Conservation (phyloP, 2,329 filamentous ascomycete species). For the Blumeria graminis region DNA sequence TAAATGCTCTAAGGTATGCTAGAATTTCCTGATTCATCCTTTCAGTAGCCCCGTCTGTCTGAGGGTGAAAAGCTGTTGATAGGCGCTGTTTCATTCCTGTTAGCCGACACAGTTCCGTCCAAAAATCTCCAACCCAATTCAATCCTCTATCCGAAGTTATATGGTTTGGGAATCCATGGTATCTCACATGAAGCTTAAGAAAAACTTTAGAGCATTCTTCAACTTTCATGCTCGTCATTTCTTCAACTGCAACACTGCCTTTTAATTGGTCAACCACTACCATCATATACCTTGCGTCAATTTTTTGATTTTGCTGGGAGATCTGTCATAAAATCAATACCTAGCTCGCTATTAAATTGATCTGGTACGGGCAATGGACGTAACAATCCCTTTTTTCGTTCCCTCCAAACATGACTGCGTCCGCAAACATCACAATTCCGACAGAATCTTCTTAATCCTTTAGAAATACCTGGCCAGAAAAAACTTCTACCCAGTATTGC, state of each 20-base stretch:
- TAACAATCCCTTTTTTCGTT: background rate
- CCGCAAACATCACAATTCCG: background rate
- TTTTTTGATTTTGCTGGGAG: background rate
- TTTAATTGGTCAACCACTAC: background rate
- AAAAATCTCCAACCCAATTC: background rate
- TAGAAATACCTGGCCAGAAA: background rate
- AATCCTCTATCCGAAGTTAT: background rate
- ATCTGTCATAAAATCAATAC: background rate
- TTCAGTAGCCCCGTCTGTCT: background rate
- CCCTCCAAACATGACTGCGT: too few relatives aligned
- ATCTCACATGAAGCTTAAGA: background rate
- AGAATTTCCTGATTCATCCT: background rate
- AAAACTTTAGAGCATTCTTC: too few relatives aligned
- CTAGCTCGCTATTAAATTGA: background rate
- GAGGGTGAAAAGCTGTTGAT: background rate
- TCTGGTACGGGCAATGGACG: background rate
- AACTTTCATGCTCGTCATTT: background rate
- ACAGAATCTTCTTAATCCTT: background rate
- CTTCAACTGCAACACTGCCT: background rate
- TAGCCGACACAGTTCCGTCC: background rate
- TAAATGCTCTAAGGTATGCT: too few relatives aligned
- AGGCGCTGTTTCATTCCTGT: background rate
- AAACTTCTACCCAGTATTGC: too few relatives aligned
- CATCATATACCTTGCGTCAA: background rate
- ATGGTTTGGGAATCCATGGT: background rate